A percentile compares a stretch with the other conserved stretches of the same genome.
Evolutionary conservation across 805 yeast genomes (phyloP).

Genomic region (Pichia rugopelliculosa): DNA sequence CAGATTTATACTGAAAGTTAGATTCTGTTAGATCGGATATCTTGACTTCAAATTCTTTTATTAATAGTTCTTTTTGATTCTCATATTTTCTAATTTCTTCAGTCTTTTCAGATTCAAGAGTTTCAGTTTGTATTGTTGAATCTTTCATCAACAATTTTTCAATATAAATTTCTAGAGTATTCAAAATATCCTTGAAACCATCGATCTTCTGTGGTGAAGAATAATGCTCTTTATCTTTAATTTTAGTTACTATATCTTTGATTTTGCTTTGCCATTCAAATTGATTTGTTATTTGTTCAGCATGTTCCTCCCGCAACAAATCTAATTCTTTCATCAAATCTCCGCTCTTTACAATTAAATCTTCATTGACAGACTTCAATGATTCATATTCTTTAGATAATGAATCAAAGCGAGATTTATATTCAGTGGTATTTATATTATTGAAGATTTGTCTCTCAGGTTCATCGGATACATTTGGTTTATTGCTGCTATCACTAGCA

Average conservation of each 20-base stretch:
- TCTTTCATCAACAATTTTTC: neutral
- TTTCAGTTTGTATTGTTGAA: neutral
- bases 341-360: neutral
- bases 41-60: neutral
- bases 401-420: neutral
- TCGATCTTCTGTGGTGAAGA: constrained; percentile 2
- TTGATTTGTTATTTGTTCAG: constrained; percentile 40
- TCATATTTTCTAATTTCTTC: neutral
- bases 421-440: constrained; percentile 1
- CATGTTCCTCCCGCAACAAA: constrained; percentile 13
- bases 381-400: neutral
- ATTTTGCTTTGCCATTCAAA: constrained; percentile 31
- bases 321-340: constrained; percentile 12
- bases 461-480: constrained; percentile 13
- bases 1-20: neutral
- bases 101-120: neutral
- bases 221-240: constrained; percentile 1
- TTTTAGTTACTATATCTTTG: constrained; percentile 15
- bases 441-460: constrained; percentile 12
- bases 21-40: neutral
- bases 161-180: neutral
- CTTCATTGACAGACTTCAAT: constrained; percentile 2
- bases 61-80: neutral
- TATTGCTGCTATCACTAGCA: constrained; percentile 1
- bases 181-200: constrained; percentile 2